Evolutionary conservation across 257 asterid species (phyloP).

Genomic region (Marsdenia floribunda): DNA sequence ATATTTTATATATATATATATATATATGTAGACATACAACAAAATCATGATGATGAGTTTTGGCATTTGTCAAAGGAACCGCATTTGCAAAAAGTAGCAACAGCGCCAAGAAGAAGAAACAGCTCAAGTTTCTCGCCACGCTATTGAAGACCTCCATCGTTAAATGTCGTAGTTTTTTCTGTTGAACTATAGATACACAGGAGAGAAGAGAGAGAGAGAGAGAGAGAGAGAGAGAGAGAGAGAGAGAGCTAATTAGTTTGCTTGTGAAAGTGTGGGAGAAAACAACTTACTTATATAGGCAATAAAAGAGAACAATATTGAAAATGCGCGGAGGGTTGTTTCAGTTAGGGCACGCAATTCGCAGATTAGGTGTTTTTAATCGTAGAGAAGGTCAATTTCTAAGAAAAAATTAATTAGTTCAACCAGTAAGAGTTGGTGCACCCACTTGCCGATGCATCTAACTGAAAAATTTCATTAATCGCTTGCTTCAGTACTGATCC

Average conservation of each 20-base stretch:
- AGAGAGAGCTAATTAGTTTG: slow-evolving; percentile 11
- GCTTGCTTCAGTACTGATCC: no score
- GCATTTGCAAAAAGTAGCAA: slow-evolving; percentile 35
- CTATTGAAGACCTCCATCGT: slow-evolving; percentile 26
- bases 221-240: background rate
- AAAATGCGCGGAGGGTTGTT: background rate
- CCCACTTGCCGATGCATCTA: no score
- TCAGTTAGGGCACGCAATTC: slow-evolving; percentile 35
- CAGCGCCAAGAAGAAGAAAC: slow-evolving; percentile 27
- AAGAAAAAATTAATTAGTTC: slow-evolving; percentile 21
- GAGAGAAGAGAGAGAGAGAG: background rate
- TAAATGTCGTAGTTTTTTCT: background rate
- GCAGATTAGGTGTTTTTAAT: slow-evolving; percentile 45
- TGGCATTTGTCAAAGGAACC: slow-evolving; percentile 39
- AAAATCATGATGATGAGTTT: slow-evolving; percentile 56
- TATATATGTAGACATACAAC: slow-evolving; percentile 38
- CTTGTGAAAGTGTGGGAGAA: slow-evolving; percentile 29
- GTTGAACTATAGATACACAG: no score
- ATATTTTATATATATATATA: no score
- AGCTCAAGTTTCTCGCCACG: slow-evolving; percentile 2
- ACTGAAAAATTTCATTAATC: no score
- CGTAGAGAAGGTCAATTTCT: slow-evolving; percentile 16
- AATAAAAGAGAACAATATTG: slow-evolving; percentile 26
- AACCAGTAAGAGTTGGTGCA: slow-evolving; percentile 15
- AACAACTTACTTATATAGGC: slow-evolving; percentile 34